Evolutionary conservation across 495 filamentous ascomycete genomes (phyloP), one percentile per base, ranked within the genome.

Genomic region (Geopyxis carbonaria): DNA sequence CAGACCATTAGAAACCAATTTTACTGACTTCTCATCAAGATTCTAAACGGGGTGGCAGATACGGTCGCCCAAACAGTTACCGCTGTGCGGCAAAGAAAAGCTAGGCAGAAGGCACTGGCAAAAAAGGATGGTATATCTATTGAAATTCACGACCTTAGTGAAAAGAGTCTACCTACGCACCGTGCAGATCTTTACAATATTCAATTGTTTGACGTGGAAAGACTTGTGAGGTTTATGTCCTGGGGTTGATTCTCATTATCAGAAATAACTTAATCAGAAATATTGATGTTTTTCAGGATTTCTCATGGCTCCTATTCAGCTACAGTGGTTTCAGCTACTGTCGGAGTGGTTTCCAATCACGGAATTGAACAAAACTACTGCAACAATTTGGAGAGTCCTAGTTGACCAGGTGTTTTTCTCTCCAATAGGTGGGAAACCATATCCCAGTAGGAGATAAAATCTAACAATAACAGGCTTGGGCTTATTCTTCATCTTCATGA

Each of bases 401-500:
- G 75, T 84, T 45, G 89, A 97, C 60, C 89, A 97, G 64, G 64
- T 94, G 11, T 68, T 92, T 30, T 93, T 95, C 59, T 86, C 89
- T 20, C 89, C 89, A 27, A 68, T 87, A 43, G 84, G 86, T 80
- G 67, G 44, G 66, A 50, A 13, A 7, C 19, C 15, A 15, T 5
- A 34, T 21, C 9, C 11, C 6, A 16, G 5, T 33, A 10, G 27
- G 14, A n/a, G n/a, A 28, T 22, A 22, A 35, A 39, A 29, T 25
- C 25, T 23, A 34, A 18, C 15, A 30, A 43, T 39, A 2, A 50
- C 20, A 25, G 80, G 80, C 57, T 70, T 97, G 41, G 80, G 69
- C 2, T 67, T 64, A 56, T 97, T 97, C 66, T 99, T 99, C 59
- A 82, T 78, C 0, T 89, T 77, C 59, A 94, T 99, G 86, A 94